Conservation (phyloP, 2,329 filamentous ascomycete species). For the Ophioceras dolichostomum region DNA sequence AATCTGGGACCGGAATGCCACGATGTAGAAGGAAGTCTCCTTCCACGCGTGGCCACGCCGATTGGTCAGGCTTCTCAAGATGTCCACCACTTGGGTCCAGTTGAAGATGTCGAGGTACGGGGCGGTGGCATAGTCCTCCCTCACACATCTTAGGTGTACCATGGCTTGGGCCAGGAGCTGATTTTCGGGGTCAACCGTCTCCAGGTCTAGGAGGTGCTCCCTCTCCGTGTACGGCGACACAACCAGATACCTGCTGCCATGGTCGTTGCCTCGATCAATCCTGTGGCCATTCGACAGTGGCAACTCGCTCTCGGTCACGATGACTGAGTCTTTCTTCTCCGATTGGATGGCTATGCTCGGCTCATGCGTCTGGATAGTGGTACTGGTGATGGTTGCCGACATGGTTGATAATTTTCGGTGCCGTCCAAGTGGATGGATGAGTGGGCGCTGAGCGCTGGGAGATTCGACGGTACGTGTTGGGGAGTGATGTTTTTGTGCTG, state of each 20-base stretch:
- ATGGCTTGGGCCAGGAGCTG: conserved; percentile 62
- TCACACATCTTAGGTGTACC: conserved; percentile 46
- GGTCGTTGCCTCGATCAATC: background rate
- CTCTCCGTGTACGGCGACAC: conserved; percentile 65
- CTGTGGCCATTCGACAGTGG: background rate
- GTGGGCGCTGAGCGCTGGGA: no score
- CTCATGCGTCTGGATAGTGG: no score
- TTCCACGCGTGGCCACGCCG: conserved; percentile 42
- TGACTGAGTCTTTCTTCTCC: background rate
- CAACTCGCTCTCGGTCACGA: background rate
- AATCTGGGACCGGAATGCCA: conserved; percentile 69
- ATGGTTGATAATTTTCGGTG: background rate
- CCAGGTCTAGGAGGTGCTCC: conserved; percentile 62
- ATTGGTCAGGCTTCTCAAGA: conserved; percentile 38
- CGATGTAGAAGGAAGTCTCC: conserved; percentile 63
- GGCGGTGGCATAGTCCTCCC: conserved; percentile 64
- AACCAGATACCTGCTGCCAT: conserved; percentile 30
- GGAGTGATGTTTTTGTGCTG: no score
- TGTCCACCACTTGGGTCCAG: conserved; percentile 51
- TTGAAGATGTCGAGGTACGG: conserved; percentile 68
- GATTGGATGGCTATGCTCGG: no score
- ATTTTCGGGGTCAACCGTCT: conserved; percentile 51
- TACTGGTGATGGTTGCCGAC: no score
- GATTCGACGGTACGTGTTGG: no score
- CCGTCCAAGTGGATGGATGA: no score